Percentiles rank a stretch among this genome's conserved stretches.
Conservation (phyloP, 2,329 filamentous ascomycete species). For the Diaporthe aspalathi region DNA sequence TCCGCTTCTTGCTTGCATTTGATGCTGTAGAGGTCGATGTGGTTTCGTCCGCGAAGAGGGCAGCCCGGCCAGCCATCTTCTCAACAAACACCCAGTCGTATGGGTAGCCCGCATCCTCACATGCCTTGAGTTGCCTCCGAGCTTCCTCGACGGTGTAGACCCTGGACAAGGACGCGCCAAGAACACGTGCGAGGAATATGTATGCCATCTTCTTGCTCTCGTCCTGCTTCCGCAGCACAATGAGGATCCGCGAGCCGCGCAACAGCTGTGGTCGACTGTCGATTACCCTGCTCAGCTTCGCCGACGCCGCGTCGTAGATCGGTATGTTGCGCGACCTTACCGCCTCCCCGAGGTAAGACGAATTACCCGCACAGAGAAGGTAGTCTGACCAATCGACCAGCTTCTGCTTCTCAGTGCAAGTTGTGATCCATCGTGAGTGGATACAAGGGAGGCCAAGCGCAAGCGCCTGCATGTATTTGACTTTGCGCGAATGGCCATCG, state of each 20-base stretch:
- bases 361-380: conserved; percentile 86
- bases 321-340: conserved; percentile 78
- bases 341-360: conserved; percentile 79
- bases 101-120: conserved; percentile 56
- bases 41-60: conserved; percentile 39
- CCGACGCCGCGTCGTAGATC: conserved; percentile 68
- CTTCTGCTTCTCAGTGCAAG: conserved; percentile 71
- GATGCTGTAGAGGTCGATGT: background rate
- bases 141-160: conserved; percentile 76
- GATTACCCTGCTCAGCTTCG: conserved; percentile 69
- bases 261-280: conserved; percentile 72
- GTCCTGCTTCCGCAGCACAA: conserved; percentile 76
- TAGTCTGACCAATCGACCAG: conserved; percentile 84
- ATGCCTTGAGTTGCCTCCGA: conserved; percentile 64
- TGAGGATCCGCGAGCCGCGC: conserved; percentile 72
- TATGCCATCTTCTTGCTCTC: conserved; percentile 77
- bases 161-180: conserved; percentile 78
- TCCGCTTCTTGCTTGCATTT: conserved; percentile 51
- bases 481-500: conserved; percentile 84
- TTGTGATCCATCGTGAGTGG: conserved; percentile 81
- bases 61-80: conserved; percentile 58
- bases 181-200: conserved; percentile 80
- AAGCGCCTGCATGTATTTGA: conserved; percentile 94
- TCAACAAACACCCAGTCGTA: conserved; percentile 86
- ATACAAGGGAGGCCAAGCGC: conserved; percentile 90